Percentiles rank a stretch among this genome's conserved stretches.
These are phyloP conservation scores for Graphiopsis chlorocephala DNA, from an alignment of 2,329 filamentous ascomycete species.

Conservation along the genomic window DNA sequence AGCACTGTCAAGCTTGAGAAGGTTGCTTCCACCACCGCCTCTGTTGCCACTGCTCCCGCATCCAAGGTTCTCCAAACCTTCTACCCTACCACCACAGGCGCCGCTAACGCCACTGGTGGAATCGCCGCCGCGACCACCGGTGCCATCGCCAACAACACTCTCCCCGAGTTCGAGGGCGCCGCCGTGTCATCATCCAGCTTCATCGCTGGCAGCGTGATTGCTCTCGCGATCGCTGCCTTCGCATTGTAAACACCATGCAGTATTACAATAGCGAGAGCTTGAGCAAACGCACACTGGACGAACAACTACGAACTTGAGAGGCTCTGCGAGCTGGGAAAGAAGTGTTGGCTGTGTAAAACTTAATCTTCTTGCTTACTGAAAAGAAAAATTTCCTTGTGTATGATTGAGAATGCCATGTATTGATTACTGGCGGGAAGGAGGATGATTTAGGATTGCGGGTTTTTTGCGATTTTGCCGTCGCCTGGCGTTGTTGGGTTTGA, in stretches of 20 bases:
- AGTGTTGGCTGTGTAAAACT: conserved; percentile 5
- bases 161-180: conserved; percentile 12
- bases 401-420: not conserved
- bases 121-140: not conserved
- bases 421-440: not conserved
- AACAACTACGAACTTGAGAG: not conserved
- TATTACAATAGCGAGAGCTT: not conserved
- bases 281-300: not conserved
- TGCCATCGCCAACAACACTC: conserved; percentile 6
- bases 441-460: not conserved
- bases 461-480: not conserved
- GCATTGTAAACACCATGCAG: not conserved
- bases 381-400: not conserved
- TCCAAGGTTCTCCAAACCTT: not conserved
- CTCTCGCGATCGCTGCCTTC: conserved; percentile 4
- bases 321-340: conserved; percentile 4
- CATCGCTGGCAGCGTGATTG: conserved; percentile 6
- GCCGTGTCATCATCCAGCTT: conserved; percentile 7
- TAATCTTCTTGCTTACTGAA: not conserved
- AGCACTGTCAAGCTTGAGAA: not conserved
- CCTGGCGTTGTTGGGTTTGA: not conserved
- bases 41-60: not conserved
- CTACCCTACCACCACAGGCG: conserved; percentile 11
- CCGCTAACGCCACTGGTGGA: not conserved
- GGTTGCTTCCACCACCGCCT: not conserved